phyloP scores from a whole-genome alignment of 2,329 filamentous ascomycete species.

The Camptophora hylomeconis region DNA sequence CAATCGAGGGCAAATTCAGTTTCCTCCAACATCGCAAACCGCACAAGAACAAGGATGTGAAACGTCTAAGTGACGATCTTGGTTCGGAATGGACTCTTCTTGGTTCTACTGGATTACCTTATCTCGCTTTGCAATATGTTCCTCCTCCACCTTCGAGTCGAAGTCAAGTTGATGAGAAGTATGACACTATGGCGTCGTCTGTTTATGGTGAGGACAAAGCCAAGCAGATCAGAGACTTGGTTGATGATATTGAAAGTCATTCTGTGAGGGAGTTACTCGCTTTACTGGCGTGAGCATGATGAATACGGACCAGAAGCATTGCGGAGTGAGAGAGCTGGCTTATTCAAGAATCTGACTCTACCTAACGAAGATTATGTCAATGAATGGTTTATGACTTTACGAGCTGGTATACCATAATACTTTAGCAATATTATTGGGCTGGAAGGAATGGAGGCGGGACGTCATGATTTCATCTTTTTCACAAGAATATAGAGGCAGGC shows the following conservation, averaged over 20 bases:
- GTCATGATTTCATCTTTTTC: no score
- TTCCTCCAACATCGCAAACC: conserved; percentile 15
- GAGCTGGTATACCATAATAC: no score
- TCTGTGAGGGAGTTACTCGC: conserved; percentile 8
- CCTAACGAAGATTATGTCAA: no score
- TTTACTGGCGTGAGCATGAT: conserved; percentile 7
- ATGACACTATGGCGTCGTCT: conserved; percentile 10
- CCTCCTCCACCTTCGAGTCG: conserved; percentile 20
- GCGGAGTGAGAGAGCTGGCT: no score
- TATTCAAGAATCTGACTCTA: no score
- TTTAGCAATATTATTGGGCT: no score
- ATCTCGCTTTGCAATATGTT: conserved; percentile 10
- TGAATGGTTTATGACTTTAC: no score
- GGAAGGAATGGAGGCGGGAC: no score
- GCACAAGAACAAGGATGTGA: conserved; percentile 8
- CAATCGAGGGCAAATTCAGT: conserved; percentile 14
- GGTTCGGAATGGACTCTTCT: conserved; percentile 11
- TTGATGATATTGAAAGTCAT: conserved; percentile 17
- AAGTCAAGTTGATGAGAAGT: conserved; percentile 14
- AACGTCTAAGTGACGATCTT: conserved; percentile 6
- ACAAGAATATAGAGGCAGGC: no score
- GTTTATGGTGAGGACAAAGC: conserved; percentile 8
- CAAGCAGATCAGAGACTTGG: conserved; percentile 7
- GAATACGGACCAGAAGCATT: no score
- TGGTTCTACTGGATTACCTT: no score